phyloP scores from a whole-genome alignment of 2,329 filamentous ascomycete species.

The Colletotrichum sp. region DNA sequence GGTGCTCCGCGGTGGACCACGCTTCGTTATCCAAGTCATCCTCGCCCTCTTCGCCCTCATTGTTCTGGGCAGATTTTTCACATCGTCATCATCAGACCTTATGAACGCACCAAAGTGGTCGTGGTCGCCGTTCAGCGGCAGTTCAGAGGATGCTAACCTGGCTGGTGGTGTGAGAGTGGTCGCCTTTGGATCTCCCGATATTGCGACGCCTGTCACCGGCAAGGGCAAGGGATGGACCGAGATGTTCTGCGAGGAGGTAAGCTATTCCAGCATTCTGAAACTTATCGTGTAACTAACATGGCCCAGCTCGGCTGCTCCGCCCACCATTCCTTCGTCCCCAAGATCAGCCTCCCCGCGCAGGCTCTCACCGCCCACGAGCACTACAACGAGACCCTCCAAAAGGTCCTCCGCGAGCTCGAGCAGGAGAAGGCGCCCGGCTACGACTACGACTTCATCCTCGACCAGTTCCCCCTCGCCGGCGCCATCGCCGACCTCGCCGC shows the following conservation, averaged over 20 bases:
- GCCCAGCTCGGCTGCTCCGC: conserved; percentile 51
- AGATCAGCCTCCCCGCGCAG: conserved; percentile 48
- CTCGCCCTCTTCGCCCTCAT: conserved; percentile 25
- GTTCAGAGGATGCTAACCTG: background rate
- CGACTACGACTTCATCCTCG: conserved; percentile 47
- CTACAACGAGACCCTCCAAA: conserved; percentile 52
- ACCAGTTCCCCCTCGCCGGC: conserved; percentile 46
- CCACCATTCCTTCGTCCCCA: conserved; percentile 51
- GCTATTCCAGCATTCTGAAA: background rate
- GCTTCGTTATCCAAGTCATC: conserved; percentile 31
- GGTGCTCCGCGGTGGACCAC: conserved; percentile 38
- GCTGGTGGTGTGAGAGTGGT: conserved; percentile 50
- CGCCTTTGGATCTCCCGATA: conserved; percentile 54
- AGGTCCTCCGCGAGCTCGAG: conserved; percentile 32
- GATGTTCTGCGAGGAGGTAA: conserved; percentile 52
- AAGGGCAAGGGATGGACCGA: conserved; percentile 49
- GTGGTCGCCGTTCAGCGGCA: conserved; percentile 17
- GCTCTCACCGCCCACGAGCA: conserved; percentile 57
- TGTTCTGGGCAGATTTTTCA: conserved; percentile 31
- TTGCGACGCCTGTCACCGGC: conserved; percentile 38
- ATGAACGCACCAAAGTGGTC: background rate
- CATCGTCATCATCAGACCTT: background rate
- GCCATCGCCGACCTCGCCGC: conserved; percentile 44
- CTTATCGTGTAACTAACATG: background rate
- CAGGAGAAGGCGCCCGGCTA: conserved; percentile 36